phyloP scores from a whole-genome alignment of 1,284 basidiomycete genomes.

The Dichomitus squalens region DNA sequence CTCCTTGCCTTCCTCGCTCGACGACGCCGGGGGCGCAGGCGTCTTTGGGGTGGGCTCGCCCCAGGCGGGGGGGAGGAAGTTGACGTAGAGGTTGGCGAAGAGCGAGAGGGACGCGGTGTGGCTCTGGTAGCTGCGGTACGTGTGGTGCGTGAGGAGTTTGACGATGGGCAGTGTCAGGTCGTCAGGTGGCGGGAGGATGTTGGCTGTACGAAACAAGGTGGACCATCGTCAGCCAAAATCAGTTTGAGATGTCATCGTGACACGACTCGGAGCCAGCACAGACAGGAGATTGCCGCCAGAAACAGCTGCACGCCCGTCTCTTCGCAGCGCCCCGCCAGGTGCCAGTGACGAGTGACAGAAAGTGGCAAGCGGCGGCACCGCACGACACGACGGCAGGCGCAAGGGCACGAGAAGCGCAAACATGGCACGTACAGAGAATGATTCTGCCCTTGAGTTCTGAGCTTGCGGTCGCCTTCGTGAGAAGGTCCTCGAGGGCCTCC shows the following conservation, averaged over 20 bases:
- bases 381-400: too few species aligned
- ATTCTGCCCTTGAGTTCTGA: slow-evolving; percentile 51
- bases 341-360: too few species aligned
- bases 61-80: slow-evolving; percentile 81
- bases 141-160: slow-evolving; percentile 74
- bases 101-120: slow-evolving; percentile 79
- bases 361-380: too few species aligned
- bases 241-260: too few species aligned
- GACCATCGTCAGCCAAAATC: too few species aligned
- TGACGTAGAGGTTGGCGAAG: slow-evolving; percentile 72
- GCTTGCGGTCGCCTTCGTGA: slow-evolving; percentile 60
- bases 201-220: slow-evolving; percentile 71
- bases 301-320: too few species aligned
- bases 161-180: slow-evolving; percentile 72
- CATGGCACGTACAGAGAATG: slow-evolving; percentile 66
- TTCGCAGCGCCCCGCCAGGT: too few species aligned
- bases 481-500: slow-evolving; percentile 75
- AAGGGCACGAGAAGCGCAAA: background rate
- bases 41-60: slow-evolving; percentile 63
- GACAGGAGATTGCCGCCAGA: too few species aligned
- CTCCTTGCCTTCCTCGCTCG: slow-evolving; percentile 56
- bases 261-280: too few species aligned
- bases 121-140: slow-evolving; percentile 74
- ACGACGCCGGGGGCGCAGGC: slow-evolving; percentile 39
- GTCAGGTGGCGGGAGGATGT: slow-evolving; percentile 84